A percentile compares a stretch with the other conserved stretches of the same genome.
These are phyloP conservation scores for Eragrostis curvula DNA, from an alignment of 176 grass and related monocot species.

Conservation along the genomic window DNA sequence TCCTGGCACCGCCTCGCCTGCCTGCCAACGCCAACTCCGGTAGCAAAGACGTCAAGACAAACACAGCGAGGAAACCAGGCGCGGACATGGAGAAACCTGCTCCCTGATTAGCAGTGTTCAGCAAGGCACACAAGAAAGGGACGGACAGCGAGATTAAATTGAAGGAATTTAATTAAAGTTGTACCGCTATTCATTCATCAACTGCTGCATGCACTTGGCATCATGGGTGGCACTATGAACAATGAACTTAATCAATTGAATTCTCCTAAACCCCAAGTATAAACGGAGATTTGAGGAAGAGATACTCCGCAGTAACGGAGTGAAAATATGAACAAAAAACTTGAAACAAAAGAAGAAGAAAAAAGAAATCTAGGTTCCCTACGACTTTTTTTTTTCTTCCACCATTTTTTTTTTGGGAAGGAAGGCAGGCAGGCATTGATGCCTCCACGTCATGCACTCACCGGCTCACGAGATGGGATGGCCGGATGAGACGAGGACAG, in stretches of 20 bases:
- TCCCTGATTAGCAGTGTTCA: constrained; percentile 6
- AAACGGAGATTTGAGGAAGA: constrained; percentile 29
- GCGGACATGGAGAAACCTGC: constrained; percentile 17
- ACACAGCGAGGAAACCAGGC: constrained; percentile 19
- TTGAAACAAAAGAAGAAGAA: not conserved
- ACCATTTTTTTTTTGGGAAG: not conserved
- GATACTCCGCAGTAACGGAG: not conserved
- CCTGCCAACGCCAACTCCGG: not conserved
- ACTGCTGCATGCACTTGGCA: not conserved
- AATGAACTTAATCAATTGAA: constrained; percentile 72
- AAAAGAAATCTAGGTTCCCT: constrained; percentile 34
- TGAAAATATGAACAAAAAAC: constrained; percentile 41
- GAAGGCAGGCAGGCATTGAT: constrained; percentile 3
- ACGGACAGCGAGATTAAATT: not conserved
- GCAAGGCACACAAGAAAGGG: not conserved
- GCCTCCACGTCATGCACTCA: constrained; percentile 30
- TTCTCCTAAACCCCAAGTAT: constrained; percentile 47
- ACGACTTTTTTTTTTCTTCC: not conserved
- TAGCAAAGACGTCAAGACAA: constrained; percentile 16
- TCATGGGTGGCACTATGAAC: constrained; percentile 34
- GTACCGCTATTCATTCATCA: not conserved
- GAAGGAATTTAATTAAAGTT: not conserved
- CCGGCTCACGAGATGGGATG: constrained; percentile 25
- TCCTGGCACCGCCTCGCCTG: not conserved
- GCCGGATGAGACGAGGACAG: not conserved